Conservation (phyloP, 495 filamentous ascomycete genomes). For the Acidomyces sp. region DNA sequence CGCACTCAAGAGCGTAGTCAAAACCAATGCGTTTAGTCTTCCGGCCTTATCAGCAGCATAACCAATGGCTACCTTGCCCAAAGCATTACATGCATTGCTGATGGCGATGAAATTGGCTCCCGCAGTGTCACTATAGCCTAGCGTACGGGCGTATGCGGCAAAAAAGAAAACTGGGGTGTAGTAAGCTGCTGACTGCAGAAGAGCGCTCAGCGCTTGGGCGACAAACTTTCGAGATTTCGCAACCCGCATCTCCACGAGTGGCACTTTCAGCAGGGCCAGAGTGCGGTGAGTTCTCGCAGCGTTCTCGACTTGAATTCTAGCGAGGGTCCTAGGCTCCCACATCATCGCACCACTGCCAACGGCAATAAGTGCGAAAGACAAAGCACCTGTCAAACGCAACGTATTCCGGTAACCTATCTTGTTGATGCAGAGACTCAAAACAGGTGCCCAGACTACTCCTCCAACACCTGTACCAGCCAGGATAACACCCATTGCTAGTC, state of each 20-base stretch:
- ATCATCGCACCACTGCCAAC: not conserved
- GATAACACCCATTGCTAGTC: slow-evolving; percentile 33
- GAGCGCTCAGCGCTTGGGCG: slow-evolving; percentile 25
- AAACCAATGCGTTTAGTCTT: slow-evolving; percentile 30
- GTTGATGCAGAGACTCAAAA: not conserved
- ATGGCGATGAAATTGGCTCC: slow-evolving; percentile 28
- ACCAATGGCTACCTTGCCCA: slow-evolving; percentile 21
- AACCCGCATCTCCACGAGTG: slow-evolving; percentile 27
- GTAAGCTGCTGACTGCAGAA: slow-evolving; percentile 32
- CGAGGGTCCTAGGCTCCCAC: not conserved
- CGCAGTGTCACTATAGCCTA: slow-evolving; percentile 29
- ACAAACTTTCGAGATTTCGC: slow-evolving; percentile 27
- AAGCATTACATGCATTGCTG: slow-evolving; percentile 22
- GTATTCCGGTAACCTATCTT: not conserved
- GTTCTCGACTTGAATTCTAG: slow-evolving; percentile 10
- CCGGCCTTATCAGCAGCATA: slow-evolving; percentile 25
- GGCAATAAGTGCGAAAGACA: not conserved
- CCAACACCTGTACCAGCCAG: slow-evolving; percentile 16
- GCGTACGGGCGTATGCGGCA: slow-evolving; percentile 28
- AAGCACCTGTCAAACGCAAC: not conserved
- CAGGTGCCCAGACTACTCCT: not conserved
- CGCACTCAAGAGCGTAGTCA: slow-evolving; percentile 31
- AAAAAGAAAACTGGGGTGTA: slow-evolving; percentile 33
- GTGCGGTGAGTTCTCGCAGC: not conserved
- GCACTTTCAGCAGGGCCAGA: slow-evolving; percentile 12